phyloP scores from a whole-genome alignment of 169 alveolate genomes.

The Cryptosporidium sp. region DNA sequence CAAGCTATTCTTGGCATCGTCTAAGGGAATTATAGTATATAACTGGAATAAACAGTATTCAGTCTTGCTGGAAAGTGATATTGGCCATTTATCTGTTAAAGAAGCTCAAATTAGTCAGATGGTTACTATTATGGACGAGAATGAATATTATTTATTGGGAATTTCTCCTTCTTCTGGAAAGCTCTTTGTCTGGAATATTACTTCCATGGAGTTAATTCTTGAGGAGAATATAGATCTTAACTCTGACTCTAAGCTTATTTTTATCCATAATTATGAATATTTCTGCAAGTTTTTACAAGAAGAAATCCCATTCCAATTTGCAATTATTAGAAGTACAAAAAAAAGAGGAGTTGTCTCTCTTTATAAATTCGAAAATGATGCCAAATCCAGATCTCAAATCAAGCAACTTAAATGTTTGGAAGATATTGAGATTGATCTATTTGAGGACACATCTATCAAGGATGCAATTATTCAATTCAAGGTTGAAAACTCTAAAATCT shows the following conservation, averaged over 20 bases:
- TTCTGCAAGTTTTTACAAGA: neutral
- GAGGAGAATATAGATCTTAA: neutral
- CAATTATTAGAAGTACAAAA: neutral
- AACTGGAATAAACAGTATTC: conserved; percentile 15
- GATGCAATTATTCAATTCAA: conserved; percentile 12
- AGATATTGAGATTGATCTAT: conserved; percentile 2
- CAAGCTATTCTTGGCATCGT: conserved; percentile 11
- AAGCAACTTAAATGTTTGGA: neutral
- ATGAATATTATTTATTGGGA: conserved; percentile 17
- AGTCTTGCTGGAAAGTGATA: neutral
- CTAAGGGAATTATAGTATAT: conserved; percentile 30
- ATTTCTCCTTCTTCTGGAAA: neutral
- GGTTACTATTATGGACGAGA: neutral
- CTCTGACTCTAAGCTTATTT: neutral
- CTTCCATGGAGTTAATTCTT: neutral
- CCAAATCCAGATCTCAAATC: neutral
- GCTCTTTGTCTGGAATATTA: conserved; percentile 30
- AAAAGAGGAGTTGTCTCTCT: neutral
- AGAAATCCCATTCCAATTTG: neutral
- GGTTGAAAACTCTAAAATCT: conserved; percentile 11
- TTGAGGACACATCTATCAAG: neutral
- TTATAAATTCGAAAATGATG: neutral
- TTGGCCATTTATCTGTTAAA: neutral
- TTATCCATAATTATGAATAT: neutral
- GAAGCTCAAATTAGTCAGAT: neutral